A percentile compares a stretch with the other conserved stretches of the same genome.
phyloP scores from a whole-genome alignment of 2,329 filamentous ascomycete species.

The Cladosporium velox region DNA sequence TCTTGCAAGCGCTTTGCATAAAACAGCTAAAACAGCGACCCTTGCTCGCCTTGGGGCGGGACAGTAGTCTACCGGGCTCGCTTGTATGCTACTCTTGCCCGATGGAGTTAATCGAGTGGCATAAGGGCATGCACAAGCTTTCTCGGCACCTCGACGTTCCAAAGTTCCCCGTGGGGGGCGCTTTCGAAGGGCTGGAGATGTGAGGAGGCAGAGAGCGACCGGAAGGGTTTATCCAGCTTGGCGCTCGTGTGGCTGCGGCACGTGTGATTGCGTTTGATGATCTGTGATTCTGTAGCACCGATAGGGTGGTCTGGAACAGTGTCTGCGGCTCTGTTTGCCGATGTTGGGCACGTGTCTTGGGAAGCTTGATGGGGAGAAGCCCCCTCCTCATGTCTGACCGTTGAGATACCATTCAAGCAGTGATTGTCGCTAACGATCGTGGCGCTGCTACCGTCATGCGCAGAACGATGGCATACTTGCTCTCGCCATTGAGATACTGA shows the following conservation, averaged over 20 bases:
- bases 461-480: neutral
- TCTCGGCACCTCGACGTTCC: neutral
- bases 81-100: neutral
- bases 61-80: neutral
- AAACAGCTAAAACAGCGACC: neutral
- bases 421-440: neutral
- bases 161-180: neutral
- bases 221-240: constrained; percentile 4
- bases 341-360: neutral
- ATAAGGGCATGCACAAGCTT: constrained; percentile 5
- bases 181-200: neutral
- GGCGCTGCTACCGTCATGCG: neutral
- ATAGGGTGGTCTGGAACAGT: neutral
- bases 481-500: neutral
- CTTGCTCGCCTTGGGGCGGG: too few relatives aligned
- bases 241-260: neutral
- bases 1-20: neutral
- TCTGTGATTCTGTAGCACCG: too few relatives aligned
- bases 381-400: neutral
- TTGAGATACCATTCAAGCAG: neutral
- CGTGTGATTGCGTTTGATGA: neutral
- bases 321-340: neutral
- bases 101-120: neutral
- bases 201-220: neutral
- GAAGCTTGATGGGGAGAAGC: neutral